phyloP scores from a whole-genome alignment of 495 filamentous ascomycete species.

The Xylaria palmicola region DNA sequence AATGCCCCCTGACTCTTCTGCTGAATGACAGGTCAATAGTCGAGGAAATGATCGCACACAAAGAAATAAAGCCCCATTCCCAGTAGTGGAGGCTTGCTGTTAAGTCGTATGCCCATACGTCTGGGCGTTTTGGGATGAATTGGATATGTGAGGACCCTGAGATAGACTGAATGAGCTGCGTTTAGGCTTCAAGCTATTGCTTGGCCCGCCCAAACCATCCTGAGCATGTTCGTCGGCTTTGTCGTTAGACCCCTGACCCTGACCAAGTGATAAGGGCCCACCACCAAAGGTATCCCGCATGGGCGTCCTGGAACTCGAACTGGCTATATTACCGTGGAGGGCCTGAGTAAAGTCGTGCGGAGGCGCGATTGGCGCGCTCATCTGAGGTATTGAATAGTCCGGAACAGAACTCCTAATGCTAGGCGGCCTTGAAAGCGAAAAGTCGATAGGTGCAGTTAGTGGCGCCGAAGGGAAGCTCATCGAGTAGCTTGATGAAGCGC shows the following conservation, averaged over 20 bases:
- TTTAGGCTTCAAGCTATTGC: constrained; percentile 48
- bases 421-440: constrained; percentile 49
- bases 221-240: constrained; percentile 41
- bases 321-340: constrained; percentile 44
- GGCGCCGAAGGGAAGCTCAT: constrained; percentile 54
- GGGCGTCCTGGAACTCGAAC: constrained; percentile 42
- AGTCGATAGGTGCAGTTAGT: constrained; percentile 53
- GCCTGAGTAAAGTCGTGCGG: constrained; percentile 52
- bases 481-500: constrained; percentile 46
- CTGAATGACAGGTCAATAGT: too few species aligned
- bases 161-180: constrained; percentile 43
- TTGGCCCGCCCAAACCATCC: constrained; percentile 30
- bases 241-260: constrained; percentile 36
- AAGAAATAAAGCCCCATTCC: too few species aligned
- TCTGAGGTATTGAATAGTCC: constrained; percentile 55
- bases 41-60: too few species aligned
- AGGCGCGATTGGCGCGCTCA: constrained; percentile 55
- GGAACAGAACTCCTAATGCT: constrained; percentile 38
- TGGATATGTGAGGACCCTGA: constrained; percentile 25
- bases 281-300: constrained; percentile 47
- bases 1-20: neutral
- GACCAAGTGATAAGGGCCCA: constrained; percentile 34
- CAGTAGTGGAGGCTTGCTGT: too few species aligned
- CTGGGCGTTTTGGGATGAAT: constrained; percentile 26
- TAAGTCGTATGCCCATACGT: constrained; percentile 28